Percentiles rank a stretch among this genome's conserved stretches.
These are phyloP conservation scores for Glomus cerebriforme DNA, from an alignment of 192 early-diverging fungal species.

Conservation along the genomic window DNA sequence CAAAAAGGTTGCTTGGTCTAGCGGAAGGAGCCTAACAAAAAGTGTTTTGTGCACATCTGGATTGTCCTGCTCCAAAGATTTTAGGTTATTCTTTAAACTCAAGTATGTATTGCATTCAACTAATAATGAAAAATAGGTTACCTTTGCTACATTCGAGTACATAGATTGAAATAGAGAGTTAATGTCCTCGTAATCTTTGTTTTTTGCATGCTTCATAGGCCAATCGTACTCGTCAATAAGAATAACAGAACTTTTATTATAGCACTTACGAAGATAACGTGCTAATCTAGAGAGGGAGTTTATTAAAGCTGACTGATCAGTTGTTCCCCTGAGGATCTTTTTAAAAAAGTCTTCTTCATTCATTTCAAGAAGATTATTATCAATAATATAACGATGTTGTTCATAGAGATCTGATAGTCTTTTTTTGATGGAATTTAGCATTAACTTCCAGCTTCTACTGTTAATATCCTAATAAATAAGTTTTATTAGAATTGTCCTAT, in stretches of 20 bases:
- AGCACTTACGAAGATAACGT: neutral
- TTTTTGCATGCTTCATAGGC: slow-evolving; percentile 10
- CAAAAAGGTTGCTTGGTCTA: slow-evolving; percentile 9
- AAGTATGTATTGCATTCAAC: neutral
- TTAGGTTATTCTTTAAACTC: neutral
- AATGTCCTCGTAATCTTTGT: neutral
- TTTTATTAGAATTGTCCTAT: neutral
- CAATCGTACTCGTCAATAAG: slow-evolving; percentile 31
- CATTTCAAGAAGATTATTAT: neutral
- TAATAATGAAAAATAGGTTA: neutral
- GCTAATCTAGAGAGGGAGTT: neutral
- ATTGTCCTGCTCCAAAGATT: slow-evolving; percentile 11
- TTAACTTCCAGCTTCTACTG: neutral
- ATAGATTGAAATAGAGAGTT: slow-evolving; percentile 9
- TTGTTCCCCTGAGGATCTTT: slow-evolving; percentile 6
- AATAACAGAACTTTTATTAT: slow-evolving; percentile 4
- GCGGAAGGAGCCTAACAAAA: neutral
- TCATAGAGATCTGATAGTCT: slow-evolving; percentile 1
- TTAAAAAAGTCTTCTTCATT: neutral
- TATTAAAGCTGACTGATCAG: neutral
- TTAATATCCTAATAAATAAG: slow-evolving; percentile 8
- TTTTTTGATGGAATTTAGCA: neutral
- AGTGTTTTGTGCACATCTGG: neutral
- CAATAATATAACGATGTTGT: slow-evolving; percentile 23
- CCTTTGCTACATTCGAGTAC: slow-evolving; percentile 14